Base-by-base conservation (phyloP, 495 filamentous ascomycete species). In the Thermothielavioides terrestris region DNA sequence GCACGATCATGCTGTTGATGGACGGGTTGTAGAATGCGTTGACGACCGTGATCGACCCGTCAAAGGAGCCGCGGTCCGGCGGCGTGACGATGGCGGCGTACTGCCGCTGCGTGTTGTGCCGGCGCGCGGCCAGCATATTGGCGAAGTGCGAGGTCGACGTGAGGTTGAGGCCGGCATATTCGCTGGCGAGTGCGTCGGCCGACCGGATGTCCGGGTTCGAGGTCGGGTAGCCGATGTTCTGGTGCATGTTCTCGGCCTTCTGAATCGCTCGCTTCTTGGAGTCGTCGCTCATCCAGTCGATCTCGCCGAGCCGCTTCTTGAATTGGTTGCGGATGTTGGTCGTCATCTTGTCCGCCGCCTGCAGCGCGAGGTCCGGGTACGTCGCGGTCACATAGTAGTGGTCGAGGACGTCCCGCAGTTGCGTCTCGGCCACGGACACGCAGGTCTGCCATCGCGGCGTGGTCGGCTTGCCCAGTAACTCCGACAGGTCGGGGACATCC, bases 161-260 rank as follows among this genome's bases (percentile, higher is more conserved):
- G 39, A 87, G 68, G 20, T 75, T 65, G 32, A 85, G 60, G 15
- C 60, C 59, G 7, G 64, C 57, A 61, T 88, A 88, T 57, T 80
- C 85, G 6, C 74, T 60, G 32, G 76, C 68, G 7, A 86, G 66
- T 30, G 73, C 74, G 1, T 70, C 64, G 10, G 80, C 74, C 46
- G 85, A 72, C 54, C 75, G 69, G 45, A 86, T 73, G 56, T 85
- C 72, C 2, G 83, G 82, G 46, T 45, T 17, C 15, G 35, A 4
- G 14, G 39, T 36, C 9, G 82, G 83, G 61, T 81, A 89, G 4
- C 83, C 85, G 35, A 89, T 86, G 57, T 87, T 85, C 61, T 86
- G 81, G 26, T 78, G 67, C 52, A 88, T 86, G 42, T 84, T 83
- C 49, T 79, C 73, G 15, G 86, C 79, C 60, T 89, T 89, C 50